Base-by-base conservation (phyloP, 345 rosid species). In the Raphanus raphanistrum region DNA sequence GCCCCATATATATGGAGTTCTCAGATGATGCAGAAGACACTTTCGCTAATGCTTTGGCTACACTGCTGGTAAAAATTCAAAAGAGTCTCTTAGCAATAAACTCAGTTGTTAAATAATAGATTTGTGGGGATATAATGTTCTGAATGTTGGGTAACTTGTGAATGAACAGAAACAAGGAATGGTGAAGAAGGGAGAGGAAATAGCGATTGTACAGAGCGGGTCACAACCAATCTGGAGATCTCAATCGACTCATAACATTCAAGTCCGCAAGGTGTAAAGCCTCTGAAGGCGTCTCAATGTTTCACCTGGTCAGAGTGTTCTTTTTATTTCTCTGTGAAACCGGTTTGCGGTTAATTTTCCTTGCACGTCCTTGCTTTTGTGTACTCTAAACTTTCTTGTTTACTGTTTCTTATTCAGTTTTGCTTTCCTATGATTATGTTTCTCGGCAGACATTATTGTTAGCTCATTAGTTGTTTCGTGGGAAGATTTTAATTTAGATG, bases 181-280 rank as follows among this genome's bases (percentile, higher is more conserved):
- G 99, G 93, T 95, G 60, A 93, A 89, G 84, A 85, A 87, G 73
- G 99, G 96, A 76, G 98, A 95, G 84, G 98, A 95, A 83, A 87
- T 95, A 28, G 97, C 97, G 0, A 92, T 93, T 41, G 85, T 95
- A 63, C 97, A 88, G 85, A 95, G 99, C 63, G 99, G 98, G 26
- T 86, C 87, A 68, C 90, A 90, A 71, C 98, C 98, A 68, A 95
- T 93, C 77, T 95, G 99, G 98, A 86, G 98, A 70, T 91, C 89
- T 81, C 97, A 90, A 57, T 91, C 99, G 35, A 93, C 98, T 2
- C 99, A 95, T 80, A 95, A 91, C 79, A 93, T 93, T 79, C 98
- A 93, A 87, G 97, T 95, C 72, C 93, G 97, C 43, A 87, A 85
- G 85, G 98, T 88, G 35, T 95, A 89, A 76, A 48, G 16, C 66